Conservation (phyloP, 2,329 filamentous ascomycete genomes). For the Cercospora sp. region DNA sequence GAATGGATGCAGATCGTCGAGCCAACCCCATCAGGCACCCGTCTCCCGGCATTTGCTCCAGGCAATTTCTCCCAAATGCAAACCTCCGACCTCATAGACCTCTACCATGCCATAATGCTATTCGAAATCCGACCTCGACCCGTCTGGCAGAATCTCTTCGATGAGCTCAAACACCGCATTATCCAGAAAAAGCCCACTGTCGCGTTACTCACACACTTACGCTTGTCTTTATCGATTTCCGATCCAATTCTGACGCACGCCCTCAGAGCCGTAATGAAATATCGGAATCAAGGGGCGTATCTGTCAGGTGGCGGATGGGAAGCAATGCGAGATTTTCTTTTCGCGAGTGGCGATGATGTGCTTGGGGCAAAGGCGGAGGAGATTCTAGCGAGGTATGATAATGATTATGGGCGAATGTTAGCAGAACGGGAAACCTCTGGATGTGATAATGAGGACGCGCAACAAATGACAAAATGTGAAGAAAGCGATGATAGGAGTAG, state of each 20-base stretch:
- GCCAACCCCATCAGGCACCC: background rate
- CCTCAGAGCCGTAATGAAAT: slow-evolving; percentile 1
- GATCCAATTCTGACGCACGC: slow-evolving; percentile 5
- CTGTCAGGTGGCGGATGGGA: background rate
- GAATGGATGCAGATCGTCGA: slow-evolving; percentile 13
- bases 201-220: background rate
- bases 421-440: background rate
- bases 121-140: background rate
- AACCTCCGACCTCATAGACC: background rate
- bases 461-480: background rate
- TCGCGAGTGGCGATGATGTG: background rate
- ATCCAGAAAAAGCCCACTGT: background rate
- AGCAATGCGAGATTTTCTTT: background rate
- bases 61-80: background rate
- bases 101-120: slow-evolving; percentile 4
- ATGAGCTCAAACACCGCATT: slow-evolving; percentile 1
- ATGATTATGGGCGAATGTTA: background rate
- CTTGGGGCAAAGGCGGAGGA: slow-evolving; percentile 10
- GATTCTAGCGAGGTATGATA: background rate
- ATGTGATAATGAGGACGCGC: background rate
- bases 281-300: background rate
- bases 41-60: slow-evolving; percentile 3
- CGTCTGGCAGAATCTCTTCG: background rate
- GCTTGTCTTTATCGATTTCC: background rate
- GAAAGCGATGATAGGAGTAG: background rate